Base-by-base conservation (phyloP, 2,329 filamentous ascomycete genomes). In the Diplocarpon rosae region DNA sequence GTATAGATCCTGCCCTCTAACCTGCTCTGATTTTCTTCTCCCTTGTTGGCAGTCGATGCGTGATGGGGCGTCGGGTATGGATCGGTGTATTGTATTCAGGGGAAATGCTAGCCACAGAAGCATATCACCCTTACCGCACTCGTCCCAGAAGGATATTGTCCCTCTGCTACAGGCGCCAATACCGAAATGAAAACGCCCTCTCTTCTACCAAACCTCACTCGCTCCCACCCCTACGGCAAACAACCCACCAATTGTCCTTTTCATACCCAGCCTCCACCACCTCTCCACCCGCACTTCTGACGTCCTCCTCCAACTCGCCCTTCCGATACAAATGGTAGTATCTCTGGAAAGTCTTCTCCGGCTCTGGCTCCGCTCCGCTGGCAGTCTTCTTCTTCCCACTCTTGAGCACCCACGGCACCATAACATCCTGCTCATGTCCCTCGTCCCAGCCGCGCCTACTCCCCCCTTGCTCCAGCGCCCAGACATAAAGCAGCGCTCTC, bases 171-270 rank as follows among this genome's bases (percentile, higher is more conserved):
- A 24, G 20, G 20, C 20, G 20, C 20, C 20, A 24, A 4, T 24
- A 24, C 20, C 20, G 7, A 24, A 24, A 7, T 24, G 4, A 3
- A 24, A 24, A 24, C 20, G n/a, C n/a, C n/a, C n/a, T 7, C 7
- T 24, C 20, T 24, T 7, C 20, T 24, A 15, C 33, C 5, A 4
- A 5, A 3, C 3, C 11, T 35, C 33, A 27, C 10, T 17, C 16
- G 16, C 17, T 17, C 5, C 15, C 28, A 20, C 13, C 14, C 34
- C 13, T 51, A 32, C 40, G 47, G 45, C 58, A 61, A 42, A 95
- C 80, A 43, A 80, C 87, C 90, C 90, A 98, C 92, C 92, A 96
- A 66, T 98, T 98, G 62, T 96, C 92, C 68, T 81, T 89, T 62
- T 98, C 92, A 65, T 96, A 98, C 29, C 92, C 92, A 48, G 78